phyloP scores from a whole-genome alignment of 75 land plant species.

The Adiantum capillusveneris region DNA sequence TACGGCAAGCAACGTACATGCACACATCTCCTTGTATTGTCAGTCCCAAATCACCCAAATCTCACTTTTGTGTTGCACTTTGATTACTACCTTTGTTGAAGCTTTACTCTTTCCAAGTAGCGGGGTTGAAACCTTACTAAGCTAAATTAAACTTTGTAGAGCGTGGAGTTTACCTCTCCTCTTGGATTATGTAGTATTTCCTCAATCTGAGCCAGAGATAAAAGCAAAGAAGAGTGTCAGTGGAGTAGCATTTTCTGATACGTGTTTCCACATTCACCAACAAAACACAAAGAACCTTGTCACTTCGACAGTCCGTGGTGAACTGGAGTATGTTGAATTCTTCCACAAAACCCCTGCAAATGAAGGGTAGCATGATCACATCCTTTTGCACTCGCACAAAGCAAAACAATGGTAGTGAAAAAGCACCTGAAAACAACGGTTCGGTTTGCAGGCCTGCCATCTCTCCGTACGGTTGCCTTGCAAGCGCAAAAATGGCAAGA shows the following conservation, averaged over 20 bases:
- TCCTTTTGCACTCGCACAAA: no score
- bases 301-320: slow-evolving; percentile 61
- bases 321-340: slow-evolving; percentile 59
- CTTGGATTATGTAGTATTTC: slow-evolving; percentile 63
- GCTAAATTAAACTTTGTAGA: no score
- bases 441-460: slow-evolving; percentile 81
- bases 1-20: no score
- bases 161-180: slow-evolving; percentile 94
- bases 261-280: no score
- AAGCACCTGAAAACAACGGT: slow-evolving; percentile 83
- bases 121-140: no score
- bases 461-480: slow-evolving; percentile 66
- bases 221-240: not conserved
- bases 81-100: no score
- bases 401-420: not conserved
- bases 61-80: no score
- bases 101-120: no score
- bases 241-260: no score
- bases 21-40: no score
- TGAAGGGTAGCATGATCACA: not conserved
- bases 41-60: no score
- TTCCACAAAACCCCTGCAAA: slow-evolving; percentile 66
- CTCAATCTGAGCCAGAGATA: slow-evolving; percentile 50
- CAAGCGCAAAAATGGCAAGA: not conserved
- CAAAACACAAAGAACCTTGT: slow-evolving; percentile 39